Conservation (phyloP, 768 basidiomycete species). For the Boletus insuetus region DNA sequence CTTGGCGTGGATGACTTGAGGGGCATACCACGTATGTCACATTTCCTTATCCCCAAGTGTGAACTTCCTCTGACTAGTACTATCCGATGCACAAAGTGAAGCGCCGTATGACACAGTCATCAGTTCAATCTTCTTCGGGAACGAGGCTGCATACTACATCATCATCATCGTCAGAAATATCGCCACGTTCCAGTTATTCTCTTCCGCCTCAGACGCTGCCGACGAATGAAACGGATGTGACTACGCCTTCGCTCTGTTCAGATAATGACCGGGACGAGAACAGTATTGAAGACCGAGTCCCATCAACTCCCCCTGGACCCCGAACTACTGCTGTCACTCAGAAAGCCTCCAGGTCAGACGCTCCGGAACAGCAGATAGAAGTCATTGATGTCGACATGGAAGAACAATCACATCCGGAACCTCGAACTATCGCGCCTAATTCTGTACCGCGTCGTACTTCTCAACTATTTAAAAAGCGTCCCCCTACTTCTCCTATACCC, state of each 20-base stretch:
- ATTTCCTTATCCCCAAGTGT: background rate
- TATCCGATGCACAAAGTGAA: constrained; percentile 32
- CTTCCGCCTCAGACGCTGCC: constrained; percentile 25
- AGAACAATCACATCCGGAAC: constrained; percentile 14
- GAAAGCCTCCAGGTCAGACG: background rate
- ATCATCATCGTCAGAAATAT: constrained; percentile 21
- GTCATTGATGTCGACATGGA: constrained; percentile 41
- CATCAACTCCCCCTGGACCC: constrained; percentile 52
- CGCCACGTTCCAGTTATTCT: constrained; percentile 24
- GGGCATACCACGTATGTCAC: constrained; percentile 34
- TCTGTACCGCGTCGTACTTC: constrained; percentile 17
- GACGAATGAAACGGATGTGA: constrained; percentile 38
- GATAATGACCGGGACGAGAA: constrained; percentile 60
- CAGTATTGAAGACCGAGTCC: constrained; percentile 45
- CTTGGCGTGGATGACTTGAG: constrained; percentile 24
- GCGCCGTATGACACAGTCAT: constrained; percentile 35
- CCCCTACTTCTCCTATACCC: constrained; percentile 65
- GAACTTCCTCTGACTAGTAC: constrained; percentile 1
- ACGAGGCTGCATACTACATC: background rate
- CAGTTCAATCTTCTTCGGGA: constrained; percentile 29
- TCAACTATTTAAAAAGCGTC: constrained; percentile 56
- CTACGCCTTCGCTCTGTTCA: constrained; percentile 72
- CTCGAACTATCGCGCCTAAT: constrained; percentile 3
- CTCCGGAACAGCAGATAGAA: constrained; percentile 19
- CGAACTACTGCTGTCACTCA: constrained; percentile 3